Conservation (phyloP, 2,329 filamentous ascomycete species). For the Botryotinia globosa region DNA sequence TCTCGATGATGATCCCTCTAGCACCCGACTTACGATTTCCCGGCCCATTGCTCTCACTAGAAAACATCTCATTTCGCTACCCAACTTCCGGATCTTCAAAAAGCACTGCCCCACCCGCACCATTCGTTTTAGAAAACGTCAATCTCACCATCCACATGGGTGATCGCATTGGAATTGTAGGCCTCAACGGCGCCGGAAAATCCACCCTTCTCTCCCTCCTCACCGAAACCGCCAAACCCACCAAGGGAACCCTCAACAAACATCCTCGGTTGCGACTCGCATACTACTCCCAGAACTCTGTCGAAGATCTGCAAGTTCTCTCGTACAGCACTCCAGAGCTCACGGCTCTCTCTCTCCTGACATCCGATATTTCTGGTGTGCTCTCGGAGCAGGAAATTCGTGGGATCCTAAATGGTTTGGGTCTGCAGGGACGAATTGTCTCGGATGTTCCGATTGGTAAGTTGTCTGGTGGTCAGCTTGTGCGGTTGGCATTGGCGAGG, state of each 20-base stretch:
- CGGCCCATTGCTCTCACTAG: slow-evolving; percentile 68
- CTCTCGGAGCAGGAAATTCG: slow-evolving; percentile 67
- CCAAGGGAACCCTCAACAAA: slow-evolving; percentile 57
- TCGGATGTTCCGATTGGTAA: slow-evolving; percentile 71
- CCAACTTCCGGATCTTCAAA: slow-evolving; percentile 34
- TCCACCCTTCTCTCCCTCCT: slow-evolving; percentile 73
- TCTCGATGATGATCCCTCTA: slow-evolving; percentile 57
- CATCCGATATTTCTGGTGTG: slow-evolving; percentile 49
- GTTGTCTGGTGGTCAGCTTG: slow-evolving; percentile 77
- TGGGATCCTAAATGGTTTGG: slow-evolving; percentile 64
- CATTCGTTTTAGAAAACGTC: slow-evolving; percentile 58
- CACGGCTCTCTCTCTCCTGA: slow-evolving; percentile 65
- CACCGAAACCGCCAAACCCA: slow-evolving; percentile 57
- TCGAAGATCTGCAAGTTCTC: slow-evolving; percentile 62
- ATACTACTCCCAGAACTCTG: slow-evolving; percentile 78
- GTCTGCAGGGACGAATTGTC: slow-evolving; percentile 65
- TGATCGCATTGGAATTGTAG: slow-evolving; percentile 71
- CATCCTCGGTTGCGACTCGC: slow-evolving; percentile 70
- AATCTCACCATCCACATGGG: slow-evolving; percentile 69
- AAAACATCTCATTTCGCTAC: slow-evolving; percentile 67
- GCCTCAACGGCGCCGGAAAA: slow-evolving; percentile 79
- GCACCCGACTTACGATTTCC: slow-evolving; percentile 72
- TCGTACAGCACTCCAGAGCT: slow-evolving; percentile 49
- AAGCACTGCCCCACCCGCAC: slow-evolving; percentile 29
- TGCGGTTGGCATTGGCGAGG: slow-evolving; percentile 82